Conservation (phyloP, 129 eudicot species). For the Chrysanthemum makinoi region DNA sequence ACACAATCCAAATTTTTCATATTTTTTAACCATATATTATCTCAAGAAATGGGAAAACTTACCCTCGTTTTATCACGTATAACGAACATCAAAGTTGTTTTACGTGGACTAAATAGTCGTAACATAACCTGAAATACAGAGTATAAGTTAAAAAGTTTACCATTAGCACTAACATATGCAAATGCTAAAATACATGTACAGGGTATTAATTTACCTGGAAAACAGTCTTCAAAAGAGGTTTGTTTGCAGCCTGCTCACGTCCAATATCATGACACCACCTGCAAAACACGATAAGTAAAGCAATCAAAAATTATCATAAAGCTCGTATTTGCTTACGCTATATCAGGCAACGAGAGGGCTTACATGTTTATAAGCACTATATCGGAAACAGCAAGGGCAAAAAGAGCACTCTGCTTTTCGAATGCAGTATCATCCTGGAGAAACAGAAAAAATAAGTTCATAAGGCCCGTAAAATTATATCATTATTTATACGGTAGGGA, state of each 20-base stretch:
- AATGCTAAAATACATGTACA: slow-evolving; percentile 5
- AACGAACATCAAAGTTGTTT: slow-evolving; percentile 94
- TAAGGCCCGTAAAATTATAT: not conserved
- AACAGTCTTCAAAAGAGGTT: slow-evolving; percentile 86
- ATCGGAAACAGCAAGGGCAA: slow-evolving; percentile 98
- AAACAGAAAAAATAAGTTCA: slow-evolving; percentile 13
- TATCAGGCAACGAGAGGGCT: slow-evolving; percentile 22
- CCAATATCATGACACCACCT: slow-evolving; percentile 97
- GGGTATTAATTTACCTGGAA: slow-evolving; percentile 52
- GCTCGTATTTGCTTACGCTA: slow-evolving; percentile 1
- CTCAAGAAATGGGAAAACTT: slow-evolving; percentile 23
- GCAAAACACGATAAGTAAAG: slow-evolving; percentile 25
- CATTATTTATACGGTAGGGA: too few relatives aligned
- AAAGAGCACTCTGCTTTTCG: slow-evolving; percentile 95
- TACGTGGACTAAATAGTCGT: slow-evolving; percentile 98
- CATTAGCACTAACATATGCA: slow-evolving; percentile 10
- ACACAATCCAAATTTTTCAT: slow-evolving; percentile 1
- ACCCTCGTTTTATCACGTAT: slow-evolving; percentile 99
- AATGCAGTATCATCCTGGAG: slow-evolving; percentile 96
- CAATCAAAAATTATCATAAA: not conserved
- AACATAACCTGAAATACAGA: slow-evolving; percentile 75
- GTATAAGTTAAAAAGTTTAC: slow-evolving; percentile 15
- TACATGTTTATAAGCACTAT: slow-evolving; percentile 97
- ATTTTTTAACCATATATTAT: not conserved
- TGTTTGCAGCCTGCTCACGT: slow-evolving; percentile 96